Base-by-base conservation (phyloP, 129 eudicot genomes). In the Pulicaria dysenterica region DNA sequence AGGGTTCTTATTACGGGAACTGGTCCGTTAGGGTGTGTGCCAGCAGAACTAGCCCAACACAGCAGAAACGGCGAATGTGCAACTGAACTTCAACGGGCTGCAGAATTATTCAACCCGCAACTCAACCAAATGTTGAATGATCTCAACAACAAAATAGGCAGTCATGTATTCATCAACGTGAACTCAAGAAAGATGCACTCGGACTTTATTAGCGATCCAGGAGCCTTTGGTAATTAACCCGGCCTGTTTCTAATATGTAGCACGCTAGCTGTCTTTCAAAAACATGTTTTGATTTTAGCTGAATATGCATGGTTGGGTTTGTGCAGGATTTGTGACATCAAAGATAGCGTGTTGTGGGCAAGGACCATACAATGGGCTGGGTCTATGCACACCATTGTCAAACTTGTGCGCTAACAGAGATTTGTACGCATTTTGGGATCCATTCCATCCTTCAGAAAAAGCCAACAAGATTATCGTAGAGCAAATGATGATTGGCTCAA, bases 11-110 rank as follows among this genome's bases (percentile, higher is more conserved):
- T 89, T 66, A 92, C 96, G 3, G 98, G 98, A 16, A 83, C 96
- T 0, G 98, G 98, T 24, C 98, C 96, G 7, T 42, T 92, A 69
- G 98, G 98, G 6, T 92, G 98, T 39, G 98, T 82, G 3, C 98
- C 98, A 8, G 89, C 98, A 12, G 98, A 92, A 58, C 73, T 83
- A 63, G 98, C 96, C 42, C 90, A 85, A 16, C 78, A 72, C 54
- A 86, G 98, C 81, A 53, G 75, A 50, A 74, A 73, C 5, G 98
- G 98, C 0, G 86, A 87, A 73, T 92, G 98, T 56, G 80, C 91
- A 42, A 72, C 42, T 5, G 95, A 87, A 11, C 81, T 92, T 46
- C 89, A 81, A 69, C 72, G 80, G 10, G 98, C 96, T 7, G 85
- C 96, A 0, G 63, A 51, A 14, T 53, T 92, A 56, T 92, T 74